These are phyloP conservation scores for Lactarius vividus DNA, from an alignment of 768 basidiomycete species.

Conservation along the genomic window DNA sequence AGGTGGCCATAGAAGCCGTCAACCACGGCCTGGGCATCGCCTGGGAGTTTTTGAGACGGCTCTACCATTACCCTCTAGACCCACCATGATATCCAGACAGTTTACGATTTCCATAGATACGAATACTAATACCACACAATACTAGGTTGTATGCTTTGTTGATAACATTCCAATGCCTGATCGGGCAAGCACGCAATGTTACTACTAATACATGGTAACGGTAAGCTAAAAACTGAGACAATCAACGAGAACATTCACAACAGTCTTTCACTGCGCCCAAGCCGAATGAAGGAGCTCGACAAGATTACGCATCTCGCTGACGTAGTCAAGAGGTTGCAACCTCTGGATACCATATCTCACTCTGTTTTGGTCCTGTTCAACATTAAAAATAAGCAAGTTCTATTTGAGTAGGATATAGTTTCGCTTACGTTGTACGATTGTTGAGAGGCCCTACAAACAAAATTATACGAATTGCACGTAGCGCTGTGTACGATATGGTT, in stretches of 20 bases:
- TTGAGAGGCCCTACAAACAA: conserved; percentile 82
- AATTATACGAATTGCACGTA: conserved; percentile 70
- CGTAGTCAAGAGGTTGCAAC: conserved; percentile 64
- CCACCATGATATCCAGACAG: conserved; percentile 37
- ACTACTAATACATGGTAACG: conserved; percentile 18
- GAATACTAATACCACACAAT: not conserved
- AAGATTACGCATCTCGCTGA: conserved; percentile 59
- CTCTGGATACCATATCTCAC: conserved; percentile 80
- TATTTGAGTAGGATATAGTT: not conserved
- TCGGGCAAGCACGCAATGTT: not conserved
- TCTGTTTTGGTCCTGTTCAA: conserved; percentile 72
- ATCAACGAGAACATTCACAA: not conserved
- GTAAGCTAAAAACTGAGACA: not conserved
- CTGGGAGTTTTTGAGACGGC: conserved; percentile 49
- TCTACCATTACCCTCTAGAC: conserved; percentile 57
- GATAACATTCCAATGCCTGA: not conserved
- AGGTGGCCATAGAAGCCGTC: conserved; percentile 35
- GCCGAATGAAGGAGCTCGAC: conserved; percentile 55
- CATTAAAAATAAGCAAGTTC: conserved; percentile 6
- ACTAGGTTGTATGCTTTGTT: conserved; percentile 1
- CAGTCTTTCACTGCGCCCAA: conserved; percentile 46
- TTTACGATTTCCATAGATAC: conserved; percentile 3
- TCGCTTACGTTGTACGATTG: conserved; percentile 77
- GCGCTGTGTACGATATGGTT: conserved; percentile 59
- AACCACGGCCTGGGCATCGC: conserved; percentile 40